Conservation (phyloP, 2,329 filamentous ascomycete species). For the Alternaria brassicicola region DNA sequence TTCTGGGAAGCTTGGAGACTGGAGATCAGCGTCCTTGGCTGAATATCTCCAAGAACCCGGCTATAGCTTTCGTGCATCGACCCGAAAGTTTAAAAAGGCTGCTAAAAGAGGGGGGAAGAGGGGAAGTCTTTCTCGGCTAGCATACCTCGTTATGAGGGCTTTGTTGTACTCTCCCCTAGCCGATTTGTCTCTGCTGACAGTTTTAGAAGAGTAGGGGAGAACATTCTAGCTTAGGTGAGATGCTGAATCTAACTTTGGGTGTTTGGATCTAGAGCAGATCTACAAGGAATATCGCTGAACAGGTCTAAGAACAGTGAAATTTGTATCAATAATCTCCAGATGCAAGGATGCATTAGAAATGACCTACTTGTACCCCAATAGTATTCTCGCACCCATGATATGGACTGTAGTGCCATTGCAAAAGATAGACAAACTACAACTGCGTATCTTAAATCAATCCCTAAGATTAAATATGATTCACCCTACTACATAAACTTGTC, state of each 20-base stretch:
- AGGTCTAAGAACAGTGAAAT: not conserved
- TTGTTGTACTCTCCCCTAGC: not conserved
- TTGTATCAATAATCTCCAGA: not conserved
- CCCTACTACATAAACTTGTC: too few species aligned
- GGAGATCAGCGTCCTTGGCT: not conserved
- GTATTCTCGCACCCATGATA: not conserved
- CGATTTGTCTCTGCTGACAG: not conserved
- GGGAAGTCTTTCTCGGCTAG: not conserved
- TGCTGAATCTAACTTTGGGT: not conserved
- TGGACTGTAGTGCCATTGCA: too few species aligned
- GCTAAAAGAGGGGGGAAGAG: not conserved
- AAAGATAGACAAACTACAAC: too few species aligned
- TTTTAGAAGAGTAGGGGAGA: not conserved
- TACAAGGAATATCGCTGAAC: not conserved
- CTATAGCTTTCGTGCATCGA: not conserved
- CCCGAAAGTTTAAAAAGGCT: not conserved
- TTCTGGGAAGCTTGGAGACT: not conserved
- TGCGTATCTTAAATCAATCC: too few species aligned
- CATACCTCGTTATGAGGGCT: not conserved
- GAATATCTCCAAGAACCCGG: not conserved
- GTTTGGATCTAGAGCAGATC: not conserved
- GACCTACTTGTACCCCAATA: not conserved
- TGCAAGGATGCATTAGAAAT: not conserved
- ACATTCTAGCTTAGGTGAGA: not conserved
- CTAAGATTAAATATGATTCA: too few species aligned